Percentiles rank a stretch among this genome's conserved stretches.
phyloP scores from a whole-genome alignment of 2,329 filamentous ascomycete genomes.

The Fusarium sp. region DNA sequence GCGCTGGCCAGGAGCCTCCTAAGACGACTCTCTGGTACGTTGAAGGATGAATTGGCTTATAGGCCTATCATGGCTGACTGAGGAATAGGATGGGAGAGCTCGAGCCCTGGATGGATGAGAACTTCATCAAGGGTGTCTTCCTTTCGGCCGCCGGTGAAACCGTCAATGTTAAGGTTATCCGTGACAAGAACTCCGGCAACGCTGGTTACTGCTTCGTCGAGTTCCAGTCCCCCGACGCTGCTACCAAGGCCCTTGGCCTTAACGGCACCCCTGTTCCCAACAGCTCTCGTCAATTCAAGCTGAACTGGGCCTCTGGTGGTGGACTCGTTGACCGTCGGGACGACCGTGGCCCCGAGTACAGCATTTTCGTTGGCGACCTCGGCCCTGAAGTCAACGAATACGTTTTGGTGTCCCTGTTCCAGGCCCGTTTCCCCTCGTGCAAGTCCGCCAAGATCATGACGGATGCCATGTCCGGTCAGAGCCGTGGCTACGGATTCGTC shows the following conservation, averaged over 20 bases:
- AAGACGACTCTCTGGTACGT: slow-evolving; percentile 71
- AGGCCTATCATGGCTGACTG: slow-evolving; percentile 19
- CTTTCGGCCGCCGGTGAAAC: slow-evolving; percentile 88
- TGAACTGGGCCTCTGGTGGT: slow-evolving; percentile 98
- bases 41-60: not conserved
- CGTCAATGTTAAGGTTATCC: slow-evolving; percentile 99
- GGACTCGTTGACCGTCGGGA: slow-evolving; percentile 95
- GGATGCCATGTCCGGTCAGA: slow-evolving; percentile 97
- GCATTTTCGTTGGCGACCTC: slow-evolving; percentile 97
- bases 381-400: slow-evolving; percentile 99
- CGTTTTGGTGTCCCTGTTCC: slow-evolving; percentile 96
- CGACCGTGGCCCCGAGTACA: slow-evolving; percentile 95
- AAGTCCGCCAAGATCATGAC: slow-evolving; percentile 99
- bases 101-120: slow-evolving; percentile 99
- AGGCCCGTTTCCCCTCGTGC: slow-evolving; percentile 95
- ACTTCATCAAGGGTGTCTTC: slow-evolving; percentile 96
- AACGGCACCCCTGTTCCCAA: slow-evolving; percentile 94
- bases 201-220: slow-evolving; percentile 99
- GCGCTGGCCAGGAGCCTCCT: slow-evolving; percentile 58
- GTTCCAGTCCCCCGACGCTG: slow-evolving; percentile 84
- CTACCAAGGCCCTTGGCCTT: slow-evolving; percentile 88
- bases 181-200: slow-evolving; percentile 98
- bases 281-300: slow-evolving; percentile 94
- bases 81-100: slow-evolving; percentile 93
- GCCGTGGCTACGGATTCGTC: slow-evolving; percentile 96